Conservation (phyloP, 768 basidiomycete species). For the Dendrothele bispora region DNA sequence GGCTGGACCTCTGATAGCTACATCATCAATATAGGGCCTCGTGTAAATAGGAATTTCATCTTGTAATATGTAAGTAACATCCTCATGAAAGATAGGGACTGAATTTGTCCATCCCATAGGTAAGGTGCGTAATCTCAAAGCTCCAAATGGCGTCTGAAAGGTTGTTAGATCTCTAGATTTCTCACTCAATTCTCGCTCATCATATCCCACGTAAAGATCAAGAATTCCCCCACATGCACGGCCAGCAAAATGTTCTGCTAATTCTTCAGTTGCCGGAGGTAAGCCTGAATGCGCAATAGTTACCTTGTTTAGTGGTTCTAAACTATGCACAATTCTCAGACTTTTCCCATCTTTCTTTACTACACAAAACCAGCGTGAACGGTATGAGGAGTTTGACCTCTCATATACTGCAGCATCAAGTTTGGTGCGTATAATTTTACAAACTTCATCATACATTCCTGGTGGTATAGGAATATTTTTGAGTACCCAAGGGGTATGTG, state of each 20-base stretch:
- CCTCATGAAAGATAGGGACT: constrained; percentile 37
- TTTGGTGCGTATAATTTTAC: constrained; percentile 19
- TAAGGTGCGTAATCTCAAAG: constrained; percentile 25
- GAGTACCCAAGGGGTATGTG: constrained; percentile 17
- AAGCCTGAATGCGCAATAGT: constrained; percentile 35
- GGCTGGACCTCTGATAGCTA: constrained; percentile 29
- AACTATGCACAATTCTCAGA: constrained; percentile 32
- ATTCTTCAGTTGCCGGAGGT: constrained; percentile 28
- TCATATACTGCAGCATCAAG: constrained; percentile 33
- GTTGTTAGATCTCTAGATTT: constrained; percentile 36
- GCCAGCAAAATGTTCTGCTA: constrained; percentile 34
- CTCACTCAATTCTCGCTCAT: constrained; percentile 27
- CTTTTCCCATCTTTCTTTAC: constrained; percentile 36
- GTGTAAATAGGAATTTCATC: constrained; percentile 38
- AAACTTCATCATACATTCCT: constrained; percentile 22
- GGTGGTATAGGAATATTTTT: constrained; percentile 6
- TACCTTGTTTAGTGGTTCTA: constrained; percentile 37
- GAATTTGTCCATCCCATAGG: constrained; percentile 34
- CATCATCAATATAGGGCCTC: constrained; percentile 38
- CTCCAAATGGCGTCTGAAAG: constrained; percentile 35
- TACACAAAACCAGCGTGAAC: constrained; percentile 35
- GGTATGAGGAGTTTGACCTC: constrained; percentile 30
- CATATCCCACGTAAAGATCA: constrained; percentile 36
- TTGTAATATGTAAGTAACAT: constrained; percentile 34
- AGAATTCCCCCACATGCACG: constrained; percentile 28